These are phyloP conservation scores for Dorcoceras hygrometricum DNA, from an alignment of 257 asterid species.

Conservation along the genomic window DNA sequence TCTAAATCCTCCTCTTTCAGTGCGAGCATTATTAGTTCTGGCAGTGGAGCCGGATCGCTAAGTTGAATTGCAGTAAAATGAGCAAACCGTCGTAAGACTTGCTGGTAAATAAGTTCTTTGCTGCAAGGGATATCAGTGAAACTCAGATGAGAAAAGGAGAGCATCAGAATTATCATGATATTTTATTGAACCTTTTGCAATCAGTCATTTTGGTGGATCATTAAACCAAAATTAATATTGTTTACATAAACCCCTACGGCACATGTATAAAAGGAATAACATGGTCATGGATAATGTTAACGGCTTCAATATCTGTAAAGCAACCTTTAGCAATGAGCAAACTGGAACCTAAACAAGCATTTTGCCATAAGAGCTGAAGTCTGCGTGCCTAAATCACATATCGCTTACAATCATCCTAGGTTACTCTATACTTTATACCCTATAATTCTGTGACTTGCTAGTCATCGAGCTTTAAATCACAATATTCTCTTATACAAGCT, in stretches of 20 bases:
- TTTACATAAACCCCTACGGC: not conserved
- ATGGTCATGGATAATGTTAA: not conserved
- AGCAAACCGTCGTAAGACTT: slow-evolving; percentile 80
- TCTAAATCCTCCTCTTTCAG: slow-evolving; percentile 79
- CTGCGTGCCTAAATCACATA: not conserved
- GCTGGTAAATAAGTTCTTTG: slow-evolving; percentile 98
- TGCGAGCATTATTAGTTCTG: slow-evolving; percentile 69
- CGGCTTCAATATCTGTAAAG: not conserved
- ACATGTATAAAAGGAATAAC: not conserved
- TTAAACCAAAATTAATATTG: not conserved
- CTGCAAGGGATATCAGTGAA: slow-evolving; percentile 38
- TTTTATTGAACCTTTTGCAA: slow-evolving; percentile 10
- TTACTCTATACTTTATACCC: too few species aligned
- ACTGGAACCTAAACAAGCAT: not conserved
- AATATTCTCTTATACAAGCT: too few species aligned
- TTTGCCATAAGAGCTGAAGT: not conserved
- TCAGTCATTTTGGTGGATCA: slow-evolving; percentile 14
- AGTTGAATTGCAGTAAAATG: slow-evolving; percentile 93
- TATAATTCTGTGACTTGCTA: too few species aligned
- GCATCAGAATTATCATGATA: slow-evolving; percentile 2
- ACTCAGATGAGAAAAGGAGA: slow-evolving; percentile 12
- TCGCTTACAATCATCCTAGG: too few species aligned
- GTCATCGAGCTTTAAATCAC: too few species aligned
- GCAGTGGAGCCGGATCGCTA: slow-evolving; percentile 84
- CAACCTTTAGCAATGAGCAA: not conserved